A percentile compares a stretch with the other conserved stretches of the same genome.
phyloP scores from a whole-genome alignment of 192 early-diverging fungal genomes.

The Coemansia biformis region DNA sequence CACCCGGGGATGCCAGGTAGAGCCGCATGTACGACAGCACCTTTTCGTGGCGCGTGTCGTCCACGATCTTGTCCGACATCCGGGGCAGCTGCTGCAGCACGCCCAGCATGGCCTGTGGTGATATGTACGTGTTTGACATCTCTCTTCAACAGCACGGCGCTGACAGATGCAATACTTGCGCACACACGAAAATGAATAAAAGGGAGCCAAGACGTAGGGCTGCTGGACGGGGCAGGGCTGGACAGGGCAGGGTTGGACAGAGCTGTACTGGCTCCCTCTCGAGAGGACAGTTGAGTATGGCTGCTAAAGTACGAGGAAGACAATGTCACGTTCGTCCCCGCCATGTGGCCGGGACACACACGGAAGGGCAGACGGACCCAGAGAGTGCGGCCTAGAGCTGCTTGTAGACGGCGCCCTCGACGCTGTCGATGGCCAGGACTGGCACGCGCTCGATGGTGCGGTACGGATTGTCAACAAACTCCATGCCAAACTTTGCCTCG shows the following conservation, averaged over 20 bases:
- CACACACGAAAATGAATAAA: not conserved
- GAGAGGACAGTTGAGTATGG: too few species aligned
- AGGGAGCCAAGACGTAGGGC: too few species aligned
- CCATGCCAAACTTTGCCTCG: slow-evolving; percentile 29
- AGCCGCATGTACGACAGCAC: slow-evolving; percentile 60
- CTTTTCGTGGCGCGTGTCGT: slow-evolving; percentile 73
- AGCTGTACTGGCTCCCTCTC: too few species aligned
- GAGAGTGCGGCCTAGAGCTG: slow-evolving; percentile 22
- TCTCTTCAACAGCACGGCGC: not conserved
- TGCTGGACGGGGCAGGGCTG: too few species aligned
- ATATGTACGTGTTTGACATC: slow-evolving; percentile 41
- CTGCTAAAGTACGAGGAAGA: too few species aligned
- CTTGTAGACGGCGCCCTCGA: slow-evolving; percentile 33
- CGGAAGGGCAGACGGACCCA: not conserved
- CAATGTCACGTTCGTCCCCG: too few species aligned
- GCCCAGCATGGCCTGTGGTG: slow-evolving; percentile 28
- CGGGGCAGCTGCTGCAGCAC: slow-evolving; percentile 57
- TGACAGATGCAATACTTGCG: too few species aligned
- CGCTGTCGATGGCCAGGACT: slow-evolving; percentile 17
- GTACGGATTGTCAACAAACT: slow-evolving; percentile 45
- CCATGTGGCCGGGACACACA: too few species aligned
- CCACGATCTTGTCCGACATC: slow-evolving; percentile 67
- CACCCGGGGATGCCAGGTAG: slow-evolving; percentile 15
- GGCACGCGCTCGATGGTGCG: slow-evolving; percentile 28
- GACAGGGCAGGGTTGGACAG: too few species aligned